A percentile compares a stretch with the other conserved stretches of the same genome.
These are phyloP conservation scores for Termitomyces sp. DNA, from an alignment of 768 basidiomycete species.

Conservation along the genomic window DNA sequence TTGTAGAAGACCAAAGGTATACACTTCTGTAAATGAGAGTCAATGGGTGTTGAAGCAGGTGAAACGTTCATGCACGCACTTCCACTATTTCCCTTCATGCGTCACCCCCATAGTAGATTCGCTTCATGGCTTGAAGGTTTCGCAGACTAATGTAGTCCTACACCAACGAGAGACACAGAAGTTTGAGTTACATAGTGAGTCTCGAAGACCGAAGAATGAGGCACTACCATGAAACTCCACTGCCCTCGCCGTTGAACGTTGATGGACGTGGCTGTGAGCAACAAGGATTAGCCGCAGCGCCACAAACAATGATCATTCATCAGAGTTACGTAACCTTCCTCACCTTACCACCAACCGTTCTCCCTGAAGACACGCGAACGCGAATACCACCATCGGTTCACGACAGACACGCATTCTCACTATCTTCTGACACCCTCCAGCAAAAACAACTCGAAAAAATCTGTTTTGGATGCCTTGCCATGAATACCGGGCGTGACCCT, in stretches of 20 bases:
- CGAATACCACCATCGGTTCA: neutral
- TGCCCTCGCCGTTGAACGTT: neutral
- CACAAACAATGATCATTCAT: constrained; percentile 1
- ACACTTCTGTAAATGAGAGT: neutral
- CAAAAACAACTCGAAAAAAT: neutral
- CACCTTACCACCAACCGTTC: too few relatives aligned
- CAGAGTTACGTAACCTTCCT: neutral
- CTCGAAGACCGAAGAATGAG: neutral
- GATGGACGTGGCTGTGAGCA: neutral
- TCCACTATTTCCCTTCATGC: neutral
- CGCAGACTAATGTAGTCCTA: neutral
- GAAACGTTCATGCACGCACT: neutral
- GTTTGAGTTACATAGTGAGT: neutral
- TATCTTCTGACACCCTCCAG: too few relatives aligned
- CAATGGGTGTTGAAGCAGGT: neutral
- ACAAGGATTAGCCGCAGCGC: neutral
- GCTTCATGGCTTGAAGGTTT: neutral
- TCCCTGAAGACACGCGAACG: neutral
- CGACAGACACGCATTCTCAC: neutral
- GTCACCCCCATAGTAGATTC: neutral
- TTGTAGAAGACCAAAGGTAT: neutral
- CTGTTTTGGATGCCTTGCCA: neutral
- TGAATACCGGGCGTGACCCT: neutral
- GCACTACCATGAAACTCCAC: neutral
- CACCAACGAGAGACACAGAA: neutral